Conservation (phyloP, 2,329 filamentous ascomycete genomes). For the Xylariales sp. region DNA sequence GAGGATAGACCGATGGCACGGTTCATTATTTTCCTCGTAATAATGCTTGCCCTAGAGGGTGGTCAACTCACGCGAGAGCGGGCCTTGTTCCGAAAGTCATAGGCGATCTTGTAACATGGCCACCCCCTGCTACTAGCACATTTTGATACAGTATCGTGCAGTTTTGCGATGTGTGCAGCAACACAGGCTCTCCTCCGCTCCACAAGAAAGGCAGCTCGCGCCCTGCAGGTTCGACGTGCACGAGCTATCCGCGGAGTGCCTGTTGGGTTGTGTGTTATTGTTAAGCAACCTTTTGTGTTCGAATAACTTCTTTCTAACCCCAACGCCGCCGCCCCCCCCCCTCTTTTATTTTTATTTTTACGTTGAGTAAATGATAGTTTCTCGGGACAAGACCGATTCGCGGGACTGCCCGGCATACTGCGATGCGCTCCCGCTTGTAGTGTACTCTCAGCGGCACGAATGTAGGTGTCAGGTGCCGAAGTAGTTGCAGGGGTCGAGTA, state of each 20-base stretch:
- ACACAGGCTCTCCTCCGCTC: conserved; percentile 24
- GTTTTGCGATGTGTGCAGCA: conserved; percentile 38
- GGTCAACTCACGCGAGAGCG: conserved; percentile 29
- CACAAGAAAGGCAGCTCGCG: conserved; percentile 38
- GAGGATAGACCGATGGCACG: neutral
- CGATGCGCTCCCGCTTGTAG: conserved; percentile 28
- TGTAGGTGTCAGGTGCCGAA: conserved; percentile 8
- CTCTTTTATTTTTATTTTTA: too few relatives aligned
- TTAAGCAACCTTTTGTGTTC: neutral
- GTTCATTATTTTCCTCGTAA: neutral
- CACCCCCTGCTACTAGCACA: conserved; percentile 30
- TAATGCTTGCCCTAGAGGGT: too few relatives aligned
- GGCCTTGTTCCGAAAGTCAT: conserved; percentile 13
- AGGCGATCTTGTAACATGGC: conserved; percentile 34
- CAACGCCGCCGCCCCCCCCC: too few relatives aligned
- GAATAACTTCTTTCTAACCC: too few relatives aligned
- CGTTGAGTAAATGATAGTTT: neutral
- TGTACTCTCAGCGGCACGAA: conserved; percentile 28
- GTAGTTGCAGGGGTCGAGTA: neutral
- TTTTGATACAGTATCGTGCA: conserved; percentile 38
- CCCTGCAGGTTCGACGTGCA: conserved; percentile 35
- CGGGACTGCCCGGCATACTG: too few relatives aligned
- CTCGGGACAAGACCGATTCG: neutral
- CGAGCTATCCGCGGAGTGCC: conserved; percentile 39
- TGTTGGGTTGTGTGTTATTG: conserved; percentile 7